Percentiles rank a stretch among this genome's conserved stretches.
phyloP scores from a whole-genome alignment of 208 protist species.

The Trypanosoma boissoni region DNA sequence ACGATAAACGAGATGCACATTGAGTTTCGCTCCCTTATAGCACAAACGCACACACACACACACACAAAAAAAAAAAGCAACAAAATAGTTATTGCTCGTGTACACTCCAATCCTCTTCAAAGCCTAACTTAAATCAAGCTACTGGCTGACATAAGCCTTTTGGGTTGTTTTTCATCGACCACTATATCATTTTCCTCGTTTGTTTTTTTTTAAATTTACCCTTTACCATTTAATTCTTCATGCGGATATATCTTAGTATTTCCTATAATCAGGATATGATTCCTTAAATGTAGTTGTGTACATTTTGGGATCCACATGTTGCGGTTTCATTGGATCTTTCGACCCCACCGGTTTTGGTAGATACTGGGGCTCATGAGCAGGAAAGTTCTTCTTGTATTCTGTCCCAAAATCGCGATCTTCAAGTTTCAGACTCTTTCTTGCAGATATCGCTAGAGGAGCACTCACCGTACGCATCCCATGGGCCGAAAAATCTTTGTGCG shows the following conservation, averaged over 20 bases:
- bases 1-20: too few species aligned
- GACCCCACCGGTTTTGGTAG: slow-evolving; percentile 2
- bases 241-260: slow-evolving; percentile 5
- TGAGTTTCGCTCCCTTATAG: not conserved
- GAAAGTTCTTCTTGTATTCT: slow-evolving; percentile 55
- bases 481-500: slow-evolving; percentile 26
- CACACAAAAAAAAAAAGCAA: slow-evolving; percentile 9
- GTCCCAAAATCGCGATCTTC: slow-evolving; percentile 22
- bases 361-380: slow-evolving; percentile 8
- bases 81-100: too few species aligned
- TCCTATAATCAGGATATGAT: slow-evolving; percentile 29
- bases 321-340: slow-evolving; percentile 17
- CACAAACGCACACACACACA: not conserved
- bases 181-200: not conserved
- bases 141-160: too few species aligned
- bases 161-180: not conserved
- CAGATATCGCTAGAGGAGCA: not conserved
- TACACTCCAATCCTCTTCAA: too few species aligned
- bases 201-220: slow-evolving; percentile 13
- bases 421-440: not conserved
- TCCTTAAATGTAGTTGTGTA: slow-evolving; percentile 49
- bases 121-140: too few species aligned
- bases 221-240: slow-evolving; percentile 12
- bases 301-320: slow-evolving; percentile 57
- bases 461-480: not conserved